These are phyloP conservation scores for Aphanomyces stellatus DNA, from an alignment of 352 stramenopile species.

Conservation along the genomic window DNA sequence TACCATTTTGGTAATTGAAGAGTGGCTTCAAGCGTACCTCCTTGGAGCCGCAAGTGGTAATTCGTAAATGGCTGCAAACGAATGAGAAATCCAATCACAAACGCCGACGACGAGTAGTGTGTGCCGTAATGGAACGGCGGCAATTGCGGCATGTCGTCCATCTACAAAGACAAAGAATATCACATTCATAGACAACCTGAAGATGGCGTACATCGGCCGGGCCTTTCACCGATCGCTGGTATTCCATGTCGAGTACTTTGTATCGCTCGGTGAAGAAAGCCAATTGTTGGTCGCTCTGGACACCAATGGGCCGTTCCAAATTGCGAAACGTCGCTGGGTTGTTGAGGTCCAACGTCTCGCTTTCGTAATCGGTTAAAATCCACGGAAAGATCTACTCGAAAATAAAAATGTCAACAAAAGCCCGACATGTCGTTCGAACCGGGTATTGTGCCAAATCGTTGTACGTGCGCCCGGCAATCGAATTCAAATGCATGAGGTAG, in stretches of 20 bases:
- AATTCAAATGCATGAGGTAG: slow-evolving; percentile 96
- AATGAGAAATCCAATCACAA: slow-evolving; percentile 86
- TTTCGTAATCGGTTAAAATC: slow-evolving; percentile 66
- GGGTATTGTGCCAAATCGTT: slow-evolving; percentile 99
- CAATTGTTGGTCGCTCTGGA: slow-evolving; percentile 45
- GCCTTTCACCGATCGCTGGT: slow-evolving; percentile 7
- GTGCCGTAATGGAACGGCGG: slow-evolving; percentile 86
- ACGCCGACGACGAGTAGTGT: slow-evolving; percentile 80
- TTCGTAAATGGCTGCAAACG: slow-evolving; percentile 48
- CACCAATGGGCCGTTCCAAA: slow-evolving; percentile 72
- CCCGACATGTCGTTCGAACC: slow-evolving; percentile 15
- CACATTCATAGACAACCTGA: background rate
- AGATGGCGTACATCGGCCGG: background rate
- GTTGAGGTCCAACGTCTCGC: slow-evolving; percentile 43
- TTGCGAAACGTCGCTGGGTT: slow-evolving; percentile 57
- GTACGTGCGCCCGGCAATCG: slow-evolving; percentile 90
- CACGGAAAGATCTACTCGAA: slow-evolving; percentile 63
- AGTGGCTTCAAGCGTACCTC: slow-evolving; percentile 24
- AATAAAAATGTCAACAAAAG: background rate
- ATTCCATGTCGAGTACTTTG: slow-evolving; percentile 52
- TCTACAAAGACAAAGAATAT: slow-evolving; percentile 11
- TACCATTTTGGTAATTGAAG: slow-evolving; percentile 3
- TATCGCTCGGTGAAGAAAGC: slow-evolving; percentile 49
- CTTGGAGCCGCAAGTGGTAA: slow-evolving; percentile 41
- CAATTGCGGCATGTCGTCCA: slow-evolving; percentile 30